Evolutionary conservation across 257 asterid species (phyloP), one percentile per base, ranked within the genome.

Genomic region (Penstemon eatonii): DNA sequence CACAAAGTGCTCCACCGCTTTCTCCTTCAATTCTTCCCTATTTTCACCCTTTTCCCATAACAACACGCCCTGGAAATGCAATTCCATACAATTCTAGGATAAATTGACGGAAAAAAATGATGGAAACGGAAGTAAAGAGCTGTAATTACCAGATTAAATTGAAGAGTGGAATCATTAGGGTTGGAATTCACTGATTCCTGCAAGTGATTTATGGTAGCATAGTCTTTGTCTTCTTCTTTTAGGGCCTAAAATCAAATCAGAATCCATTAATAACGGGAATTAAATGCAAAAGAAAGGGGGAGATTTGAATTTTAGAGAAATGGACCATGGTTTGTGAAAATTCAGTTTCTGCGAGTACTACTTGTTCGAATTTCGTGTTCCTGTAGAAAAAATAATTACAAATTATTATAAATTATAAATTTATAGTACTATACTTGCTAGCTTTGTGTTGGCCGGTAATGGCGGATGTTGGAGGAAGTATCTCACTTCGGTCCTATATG

Each of bases 1-100:
- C 76, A 93, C 82, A 13, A 93, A 88, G 72, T 87, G 95, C 81
- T 93, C 96, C 66, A 82, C 95, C 12, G 96, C 91, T 77, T 83
- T 80, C 45, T 66, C 86, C 80, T 72, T 82, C 57, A 65, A 37
- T 25, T 77, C 82, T 7, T 36, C 75, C 60, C 71, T 75, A 47
- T 53, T 63, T 56, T 82, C 93, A 68, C 89, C 95, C 67, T 76
- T 82, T 53, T 83, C 87, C 99, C 97, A 93, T 62, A 93, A 67
- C 53, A 84, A 68, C 59, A 81, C 81, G 9, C 96, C 99, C 95
- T 90, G 73, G 56, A 70, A 71, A 73, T n/a, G 51, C 18, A 63
- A 69, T 9, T 18, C 19, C 39, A 42, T 52, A 25, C 67, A 38
- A 65, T 1, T 77, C 6, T 44, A 36, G 37, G 15, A 18, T 15